A percentile compares a stretch with the other conserved stretches of the same genome.
Evolutionary conservation across 2,329 filamentous ascomycete species (phyloP).

Genomic region (Claviceps purpurea): DNA sequence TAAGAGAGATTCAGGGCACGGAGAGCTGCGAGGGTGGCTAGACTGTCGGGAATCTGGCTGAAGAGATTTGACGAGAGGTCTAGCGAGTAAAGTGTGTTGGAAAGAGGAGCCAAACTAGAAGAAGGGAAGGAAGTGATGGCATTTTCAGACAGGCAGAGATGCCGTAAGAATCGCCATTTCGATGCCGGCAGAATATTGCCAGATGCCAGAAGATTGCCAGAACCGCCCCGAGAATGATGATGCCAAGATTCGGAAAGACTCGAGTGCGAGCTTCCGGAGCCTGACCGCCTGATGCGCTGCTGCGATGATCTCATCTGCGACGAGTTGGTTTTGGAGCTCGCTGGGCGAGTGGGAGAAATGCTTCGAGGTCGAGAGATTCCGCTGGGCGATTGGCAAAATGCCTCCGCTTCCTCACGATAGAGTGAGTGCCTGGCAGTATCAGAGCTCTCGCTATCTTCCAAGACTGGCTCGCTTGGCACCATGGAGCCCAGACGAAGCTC

Average conservation of each 20-base stretch:
- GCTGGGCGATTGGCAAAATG: slow-evolving; percentile 25
- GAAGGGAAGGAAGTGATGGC: slow-evolving; percentile 68
- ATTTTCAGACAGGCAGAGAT: slow-evolving; percentile 87
- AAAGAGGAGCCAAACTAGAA: slow-evolving; percentile 64
- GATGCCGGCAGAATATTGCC: slow-evolving; percentile 58
- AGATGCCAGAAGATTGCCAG: slow-evolving; percentile 60
- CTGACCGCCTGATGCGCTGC: slow-evolving; percentile 73
- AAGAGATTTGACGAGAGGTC: slow-evolving; percentile 91
- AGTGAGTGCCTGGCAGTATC: slow-evolving; percentile 27
- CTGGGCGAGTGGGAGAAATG: slow-evolving; percentile 66
- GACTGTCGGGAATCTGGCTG: slow-evolving; percentile 81
- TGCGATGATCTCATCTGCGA: slow-evolving; percentile 53
- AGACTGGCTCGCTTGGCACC: slow-evolving; percentile 35
- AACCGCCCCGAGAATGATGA: slow-evolving; percentile 53
- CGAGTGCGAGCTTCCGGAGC: slow-evolving; percentile 87
- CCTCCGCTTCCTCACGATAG: slow-evolving; percentile 34
- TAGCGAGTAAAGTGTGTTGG: slow-evolving; percentile 79
- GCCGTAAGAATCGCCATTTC: slow-evolving; percentile 91
- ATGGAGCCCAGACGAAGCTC: slow-evolving; percentile 49
- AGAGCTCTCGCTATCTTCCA: slow-evolving; percentile 25
- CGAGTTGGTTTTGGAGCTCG: slow-evolving; percentile 59
- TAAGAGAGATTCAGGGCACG: slow-evolving; percentile 86
- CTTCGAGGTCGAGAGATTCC: slow-evolving; percentile 50
- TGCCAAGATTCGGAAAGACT: slow-evolving; percentile 53
- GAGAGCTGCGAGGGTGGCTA: slow-evolving; percentile 75